Evolutionary conservation across 2,329 filamentous ascomycete species (phyloP).

Genomic region (Botrytis squamosa): DNA sequence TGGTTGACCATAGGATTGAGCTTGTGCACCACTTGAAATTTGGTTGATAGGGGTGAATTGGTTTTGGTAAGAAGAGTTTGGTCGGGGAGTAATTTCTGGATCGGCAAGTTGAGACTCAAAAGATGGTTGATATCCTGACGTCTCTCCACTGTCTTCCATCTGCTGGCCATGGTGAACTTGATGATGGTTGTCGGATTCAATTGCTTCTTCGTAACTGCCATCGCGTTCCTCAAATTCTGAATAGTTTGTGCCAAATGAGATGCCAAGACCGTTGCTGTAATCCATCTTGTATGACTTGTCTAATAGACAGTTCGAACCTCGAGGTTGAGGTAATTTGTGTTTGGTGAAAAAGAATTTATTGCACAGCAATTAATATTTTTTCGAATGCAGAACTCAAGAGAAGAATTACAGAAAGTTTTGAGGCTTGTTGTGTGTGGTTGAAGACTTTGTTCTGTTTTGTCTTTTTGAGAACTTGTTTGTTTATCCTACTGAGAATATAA

Average conservation of each 20-base stretch:
- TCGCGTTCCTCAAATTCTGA: background rate
- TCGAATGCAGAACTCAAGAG: background rate
- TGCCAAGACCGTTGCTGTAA: slow-evolving; percentile 1
- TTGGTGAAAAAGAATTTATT: background rate
- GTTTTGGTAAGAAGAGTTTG: background rate
- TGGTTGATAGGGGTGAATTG: background rate
- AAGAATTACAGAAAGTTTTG: background rate
- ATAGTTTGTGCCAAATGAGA: background rate
- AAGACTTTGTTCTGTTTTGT: background rate
- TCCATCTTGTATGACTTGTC: slow-evolving; percentile 1
- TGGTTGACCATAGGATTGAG: background rate
- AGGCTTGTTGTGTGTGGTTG: background rate
- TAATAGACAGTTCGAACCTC: background rate
- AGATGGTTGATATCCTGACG: background rate
- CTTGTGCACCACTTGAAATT: background rate
- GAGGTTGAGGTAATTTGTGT: background rate
- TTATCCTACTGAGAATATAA: background rate
- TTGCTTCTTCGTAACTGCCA: background rate
- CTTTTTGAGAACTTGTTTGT: background rate
- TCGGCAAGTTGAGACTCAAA: background rate
- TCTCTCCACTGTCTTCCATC: background rate
- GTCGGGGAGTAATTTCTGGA: slow-evolving; percentile 4
- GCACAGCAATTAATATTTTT: background rate
- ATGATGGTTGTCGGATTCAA: background rate
- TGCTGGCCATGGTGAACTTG: background rate